These are phyloP conservation scores for Neodidymelliopsis sp. DNA, from an alignment of 2,329 filamentous ascomycete genomes.

Conservation along the genomic window DNA sequence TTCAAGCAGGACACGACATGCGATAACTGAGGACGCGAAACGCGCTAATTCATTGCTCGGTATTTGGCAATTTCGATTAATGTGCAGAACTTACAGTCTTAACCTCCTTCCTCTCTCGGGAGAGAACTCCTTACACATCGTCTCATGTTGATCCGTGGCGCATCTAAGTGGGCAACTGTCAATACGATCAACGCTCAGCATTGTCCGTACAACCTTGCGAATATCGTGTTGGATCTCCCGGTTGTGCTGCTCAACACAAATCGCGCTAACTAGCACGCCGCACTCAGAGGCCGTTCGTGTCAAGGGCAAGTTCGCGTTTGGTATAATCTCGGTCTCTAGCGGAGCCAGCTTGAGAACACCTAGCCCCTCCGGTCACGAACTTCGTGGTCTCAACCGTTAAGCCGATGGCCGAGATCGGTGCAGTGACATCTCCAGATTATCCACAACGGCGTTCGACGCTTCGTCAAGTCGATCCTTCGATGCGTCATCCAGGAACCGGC, in stretches of 20 bases:
- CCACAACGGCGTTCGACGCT: constrained; percentile 12
- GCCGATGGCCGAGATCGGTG: constrained; percentile 16
- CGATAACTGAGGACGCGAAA: constrained; percentile 11
- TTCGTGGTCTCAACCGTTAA: background rate
- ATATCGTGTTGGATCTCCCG: constrained; percentile 14
- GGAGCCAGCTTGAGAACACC: constrained; percentile 2
- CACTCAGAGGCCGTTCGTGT: constrained; percentile 5
- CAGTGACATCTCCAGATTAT: constrained; percentile 12
- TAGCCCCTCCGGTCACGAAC: constrained; percentile 1
- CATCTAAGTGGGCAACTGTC: constrained; percentile 7
- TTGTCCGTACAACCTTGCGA: constrained; percentile 13
- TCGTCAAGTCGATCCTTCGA: constrained; percentile 19
- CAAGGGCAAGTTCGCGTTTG: background rate
- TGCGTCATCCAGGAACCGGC: constrained; percentile 47
- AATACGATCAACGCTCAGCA: constrained; percentile 11
- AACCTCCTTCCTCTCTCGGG: constrained; percentile 21
- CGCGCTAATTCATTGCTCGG: constrained; percentile 13
- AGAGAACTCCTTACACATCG: constrained; percentile 11
- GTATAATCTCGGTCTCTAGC: constrained; percentile 1
- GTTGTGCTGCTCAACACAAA: constrained; percentile 1
- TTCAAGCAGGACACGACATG: constrained; percentile 4
- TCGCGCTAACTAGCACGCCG: constrained; percentile 6
- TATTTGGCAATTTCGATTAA: constrained; percentile 19
- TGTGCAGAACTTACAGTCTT: constrained; percentile 13
- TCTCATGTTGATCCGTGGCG: constrained; percentile 21